Conservation (phyloP, 2,329 filamentous ascomycete genomes). For the Aureobasidium sp. region DNA sequence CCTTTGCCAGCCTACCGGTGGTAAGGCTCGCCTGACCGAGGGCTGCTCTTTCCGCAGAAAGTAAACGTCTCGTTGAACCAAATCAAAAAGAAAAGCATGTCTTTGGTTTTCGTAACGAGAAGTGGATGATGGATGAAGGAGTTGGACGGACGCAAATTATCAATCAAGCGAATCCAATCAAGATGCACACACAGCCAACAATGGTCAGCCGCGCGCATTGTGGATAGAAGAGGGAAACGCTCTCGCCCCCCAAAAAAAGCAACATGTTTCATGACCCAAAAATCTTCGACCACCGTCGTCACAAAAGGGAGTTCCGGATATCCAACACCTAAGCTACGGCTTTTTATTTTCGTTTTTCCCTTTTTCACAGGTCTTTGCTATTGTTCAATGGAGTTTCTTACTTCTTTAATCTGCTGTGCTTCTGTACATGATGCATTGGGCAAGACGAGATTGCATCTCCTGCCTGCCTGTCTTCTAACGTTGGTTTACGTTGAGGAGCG, state of each 20-base stretch:
- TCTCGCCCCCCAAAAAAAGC: conserved; percentile 12
- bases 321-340: conserved; percentile 12
- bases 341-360: conserved; percentile 1
- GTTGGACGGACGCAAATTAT: conserved; percentile 14
- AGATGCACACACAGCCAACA: conserved; percentile 10
- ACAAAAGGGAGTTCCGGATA: conserved; percentile 19
- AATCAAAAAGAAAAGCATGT: conserved; percentile 10
- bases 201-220: conserved; percentile 13
- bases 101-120: conserved; percentile 12
- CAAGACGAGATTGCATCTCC: conserved; percentile 22
- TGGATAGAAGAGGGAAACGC: conserved; percentile 20
- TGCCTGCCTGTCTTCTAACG: conserved; percentile 17
- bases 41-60: conserved; percentile 99
- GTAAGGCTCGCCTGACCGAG: conserved; percentile 97
- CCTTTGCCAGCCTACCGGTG: conserved; percentile 98
- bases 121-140: conserved; percentile 3
- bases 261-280: conserved; percentile 16
- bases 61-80: conserved; percentile 54
- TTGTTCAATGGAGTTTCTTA: conserved; percentile 13
- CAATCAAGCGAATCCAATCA: conserved; percentile 13
- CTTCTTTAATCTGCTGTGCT: conserved; percentile 10
- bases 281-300: conserved; percentile 8
- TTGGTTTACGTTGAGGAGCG: conserved; percentile 13
- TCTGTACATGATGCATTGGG: conserved; percentile 15
- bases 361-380: conserved; percentile 10